phyloP scores from a whole-genome alignment of 805 yeast genomes.

The Tetrapisispora pingtungensis region DNA sequence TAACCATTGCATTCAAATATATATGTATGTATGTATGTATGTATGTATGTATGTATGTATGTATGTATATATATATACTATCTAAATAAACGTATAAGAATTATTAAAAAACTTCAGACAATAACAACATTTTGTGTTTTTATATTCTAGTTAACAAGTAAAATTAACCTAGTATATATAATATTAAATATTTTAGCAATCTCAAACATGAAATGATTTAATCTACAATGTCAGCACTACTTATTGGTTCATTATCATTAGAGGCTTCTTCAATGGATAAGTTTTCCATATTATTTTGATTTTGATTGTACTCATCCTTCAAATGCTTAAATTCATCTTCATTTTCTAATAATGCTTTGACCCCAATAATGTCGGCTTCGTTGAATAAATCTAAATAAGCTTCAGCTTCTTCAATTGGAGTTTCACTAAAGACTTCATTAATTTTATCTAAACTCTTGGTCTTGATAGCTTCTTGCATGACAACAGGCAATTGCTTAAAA shows the following conservation, averaged over 20 bases:
- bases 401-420: conserved; percentile 75
- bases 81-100: neutral
- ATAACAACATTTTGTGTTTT: neutral
- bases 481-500: conserved; percentile 47
- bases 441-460: conserved; percentile 66
- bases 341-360: conserved; percentile 65
- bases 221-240: conserved; percentile 12
- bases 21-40: no score
- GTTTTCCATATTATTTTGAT: conserved; percentile 4
- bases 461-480: conserved; percentile 67
- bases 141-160: neutral
- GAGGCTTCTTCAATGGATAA: neutral
- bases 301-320: conserved; percentile 34
- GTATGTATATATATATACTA: neutral
- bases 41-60: no score
- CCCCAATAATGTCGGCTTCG: conserved; percentile 73
- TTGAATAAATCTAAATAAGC: conserved; percentile 60
- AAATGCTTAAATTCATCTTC: conserved; percentile 57
- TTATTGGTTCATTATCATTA: neutral
- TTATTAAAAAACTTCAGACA: neutral
- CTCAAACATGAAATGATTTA: neutral
- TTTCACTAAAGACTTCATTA: conserved; percentile 66
- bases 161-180: neutral
- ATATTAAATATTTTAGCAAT: neutral
- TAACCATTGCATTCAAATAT: neutral